These are phyloP conservation scores for Jacaranda mimosifolia DNA, from an alignment of 257 asterid genomes.

Conservation along the genomic window DNA sequence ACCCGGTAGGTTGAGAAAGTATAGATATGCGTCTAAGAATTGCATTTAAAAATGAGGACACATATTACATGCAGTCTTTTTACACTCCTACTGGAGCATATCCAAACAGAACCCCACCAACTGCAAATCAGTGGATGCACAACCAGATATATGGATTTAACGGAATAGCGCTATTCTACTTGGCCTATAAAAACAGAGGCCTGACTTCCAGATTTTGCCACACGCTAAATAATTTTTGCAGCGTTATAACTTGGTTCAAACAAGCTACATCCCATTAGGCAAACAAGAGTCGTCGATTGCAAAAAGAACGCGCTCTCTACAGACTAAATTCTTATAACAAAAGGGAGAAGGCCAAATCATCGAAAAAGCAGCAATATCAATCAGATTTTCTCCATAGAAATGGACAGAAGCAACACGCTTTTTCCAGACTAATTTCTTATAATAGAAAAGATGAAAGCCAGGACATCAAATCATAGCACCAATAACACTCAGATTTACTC, in stretches of 20 bases:
- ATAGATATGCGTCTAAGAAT: not conserved
- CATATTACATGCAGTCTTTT: not conserved
- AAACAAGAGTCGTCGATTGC: not conserved
- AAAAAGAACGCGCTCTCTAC: not conserved
- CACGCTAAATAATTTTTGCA: not conserved
- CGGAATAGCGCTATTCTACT: not conserved
- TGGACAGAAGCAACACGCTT: not conserved
- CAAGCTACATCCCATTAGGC: not conserved
- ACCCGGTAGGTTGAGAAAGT: not conserved
- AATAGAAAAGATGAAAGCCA: not conserved
- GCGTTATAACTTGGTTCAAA: not conserved
- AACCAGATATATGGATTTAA: not conserved
- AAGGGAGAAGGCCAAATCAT: not conserved
- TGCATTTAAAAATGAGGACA: slow-evolving; percentile 1
- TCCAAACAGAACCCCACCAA: not conserved
- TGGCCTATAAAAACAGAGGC: not conserved
- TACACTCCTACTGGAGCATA: not conserved
- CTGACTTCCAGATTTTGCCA: slow-evolving; percentile 7
- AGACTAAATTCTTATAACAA: not conserved
- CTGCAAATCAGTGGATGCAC: not conserved
- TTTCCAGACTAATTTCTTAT: not conserved
- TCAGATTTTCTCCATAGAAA: not conserved
- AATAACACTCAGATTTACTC: slow-evolving; percentile 1
- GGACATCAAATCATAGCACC: not conserved
- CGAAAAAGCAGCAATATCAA: not conserved